Evolutionary conservation across 129 eudicot species (phyloP).

Genomic region (Daucus carota): DH1_v3.0 NC_030387.2:24530501-24531000

Average conservation of each 20-base stretch:
- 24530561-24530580: not conserved
- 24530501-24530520: conserved; percentile 98
- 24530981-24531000: not conserved
- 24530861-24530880: no score
- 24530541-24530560: conserved; percentile 74
- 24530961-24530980: not conserved
- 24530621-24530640: conserved; percentile 54
- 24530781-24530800: no score
- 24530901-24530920: no score
- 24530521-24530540: conserved; percentile 97
- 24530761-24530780: no score
- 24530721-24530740: not conserved
- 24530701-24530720: conserved; percentile 83
- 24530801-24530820: no score
- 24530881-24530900: no score
- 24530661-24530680: conserved; percentile 89
- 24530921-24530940: no score
- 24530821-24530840: no score
- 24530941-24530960: no score
- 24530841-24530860: no score
- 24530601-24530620: not conserved
- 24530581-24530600: not conserved
- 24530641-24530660: conserved; percentile 94
- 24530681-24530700: conserved; percentile 84
- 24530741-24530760: not conserved